Conservation (phyloP, 345 rosid species). For the Gossypium mustelinum region DNA sequence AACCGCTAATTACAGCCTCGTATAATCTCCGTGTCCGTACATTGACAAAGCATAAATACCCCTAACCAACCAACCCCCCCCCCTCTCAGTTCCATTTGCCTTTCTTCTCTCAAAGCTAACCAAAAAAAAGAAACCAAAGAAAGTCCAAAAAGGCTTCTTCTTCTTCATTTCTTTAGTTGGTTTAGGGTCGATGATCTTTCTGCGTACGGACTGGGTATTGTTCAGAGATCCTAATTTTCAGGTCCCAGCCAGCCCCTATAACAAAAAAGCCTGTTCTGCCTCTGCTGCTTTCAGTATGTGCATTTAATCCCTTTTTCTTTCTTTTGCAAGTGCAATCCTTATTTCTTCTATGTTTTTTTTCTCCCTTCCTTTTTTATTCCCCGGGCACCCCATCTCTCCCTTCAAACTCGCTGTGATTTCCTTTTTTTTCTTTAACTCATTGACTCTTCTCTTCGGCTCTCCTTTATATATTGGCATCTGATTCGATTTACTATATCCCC, state of each 20-base stretch:
- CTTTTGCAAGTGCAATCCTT: background rate
- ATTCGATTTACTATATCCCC: background rate
- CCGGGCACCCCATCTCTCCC: background rate
- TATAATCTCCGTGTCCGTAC: slow-evolving; percentile 13
- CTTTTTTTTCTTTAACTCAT: background rate
- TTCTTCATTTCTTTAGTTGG: background rate
- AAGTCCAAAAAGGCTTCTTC: background rate
- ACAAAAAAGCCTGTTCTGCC: slow-evolving; percentile 19
- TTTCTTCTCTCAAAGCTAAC: slow-evolving; percentile 7
- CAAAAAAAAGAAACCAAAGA: slow-evolving; percentile 12
- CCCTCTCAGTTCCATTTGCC: background rate
- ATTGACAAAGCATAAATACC: slow-evolving; percentile 33
- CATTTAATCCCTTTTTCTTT: slow-evolving; percentile 11
- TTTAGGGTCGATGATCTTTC: slow-evolving; percentile 2
- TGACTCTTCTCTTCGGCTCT: background rate
- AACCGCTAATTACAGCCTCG: background rate
- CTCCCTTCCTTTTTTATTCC: background rate
- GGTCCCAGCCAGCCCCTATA: slow-evolving; percentile 3
- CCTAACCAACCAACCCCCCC: slow-evolving; percentile 22
- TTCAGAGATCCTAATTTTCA: slow-evolving; percentile 33
- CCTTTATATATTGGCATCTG: background rate
- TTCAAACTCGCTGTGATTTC: background rate
- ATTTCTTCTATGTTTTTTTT: background rate
- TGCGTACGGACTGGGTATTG: slow-evolving; percentile 25
- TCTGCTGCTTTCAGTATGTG: slow-evolving; percentile 10